phyloP scores from a whole-genome alignment of 2,329 filamentous ascomycete genomes.

The Xylaria arbuscula region DNA sequence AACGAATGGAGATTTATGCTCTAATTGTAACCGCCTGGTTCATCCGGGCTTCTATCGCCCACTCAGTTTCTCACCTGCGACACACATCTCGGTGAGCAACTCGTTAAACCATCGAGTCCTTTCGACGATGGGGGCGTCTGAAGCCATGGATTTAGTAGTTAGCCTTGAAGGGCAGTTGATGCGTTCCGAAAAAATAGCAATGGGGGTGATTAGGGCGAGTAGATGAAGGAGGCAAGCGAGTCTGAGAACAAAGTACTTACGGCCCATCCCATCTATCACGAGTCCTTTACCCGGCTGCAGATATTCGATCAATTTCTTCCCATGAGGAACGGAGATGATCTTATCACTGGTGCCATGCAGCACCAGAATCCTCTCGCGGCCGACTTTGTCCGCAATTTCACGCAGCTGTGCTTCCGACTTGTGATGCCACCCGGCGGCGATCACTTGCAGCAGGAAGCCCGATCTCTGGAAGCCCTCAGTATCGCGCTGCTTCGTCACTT shows the following conservation, averaged over 20 bases:
- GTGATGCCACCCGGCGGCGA: constrained; percentile 82
- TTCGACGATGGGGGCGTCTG: constrained; percentile 77
- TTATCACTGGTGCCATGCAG: constrained; percentile 79
- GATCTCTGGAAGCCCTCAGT: constrained; percentile 68
- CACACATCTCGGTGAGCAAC: constrained; percentile 68
- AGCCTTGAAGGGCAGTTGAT: neutral
- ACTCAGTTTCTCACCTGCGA: constrained; percentile 62
- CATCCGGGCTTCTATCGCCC: constrained; percentile 29
- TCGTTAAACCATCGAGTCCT: constrained; percentile 74
- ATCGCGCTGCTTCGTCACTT: constrained; percentile 76
- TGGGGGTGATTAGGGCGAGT: neutral
- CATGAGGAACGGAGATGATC: constrained; percentile 82
- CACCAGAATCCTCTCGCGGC: constrained; percentile 78
- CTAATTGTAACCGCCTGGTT: neutral
- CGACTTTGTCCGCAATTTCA: constrained; percentile 74
- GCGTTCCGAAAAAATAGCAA: neutral
- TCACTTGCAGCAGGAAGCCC: constrained; percentile 80
- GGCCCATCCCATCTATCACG: constrained; percentile 77
- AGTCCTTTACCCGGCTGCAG: constrained; percentile 67
- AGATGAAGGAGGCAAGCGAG: neutral
- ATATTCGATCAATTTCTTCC: constrained; percentile 72
- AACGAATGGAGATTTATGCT: constrained; percentile 1
- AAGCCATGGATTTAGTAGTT: constrained; percentile 10
- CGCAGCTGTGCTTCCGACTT: constrained; percentile 76
- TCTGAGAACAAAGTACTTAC: constrained; percentile 23